Evolutionary conservation across 1,284 basidiomycete species (phyloP).

Genomic region (Leccinum griseonigrum): DNA sequence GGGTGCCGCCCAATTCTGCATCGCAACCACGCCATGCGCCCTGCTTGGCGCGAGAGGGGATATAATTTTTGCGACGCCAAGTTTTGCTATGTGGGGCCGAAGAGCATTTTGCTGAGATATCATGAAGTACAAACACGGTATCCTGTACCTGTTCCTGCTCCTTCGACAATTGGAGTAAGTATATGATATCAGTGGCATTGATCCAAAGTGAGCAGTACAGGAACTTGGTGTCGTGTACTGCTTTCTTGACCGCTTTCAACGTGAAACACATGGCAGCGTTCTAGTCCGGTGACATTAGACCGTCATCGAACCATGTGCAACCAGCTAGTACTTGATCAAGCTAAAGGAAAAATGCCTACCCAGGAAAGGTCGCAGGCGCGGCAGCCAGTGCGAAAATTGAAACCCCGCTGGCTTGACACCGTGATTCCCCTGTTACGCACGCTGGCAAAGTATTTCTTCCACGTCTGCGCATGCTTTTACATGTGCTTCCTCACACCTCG

Average conservation of each 20-base stretch:
- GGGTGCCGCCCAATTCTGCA: background rate
- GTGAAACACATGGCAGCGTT: background rate
- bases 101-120: background rate
- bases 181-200: background rate
- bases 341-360: background rate
- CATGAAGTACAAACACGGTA: background rate
- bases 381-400: background rate
- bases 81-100: background rate
- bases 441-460: background rate
- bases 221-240: background rate
- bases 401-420: background rate
- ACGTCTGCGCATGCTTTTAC: background rate
- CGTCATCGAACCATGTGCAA: background rate
- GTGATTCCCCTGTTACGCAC: background rate
- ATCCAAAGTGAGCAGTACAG: background rate
- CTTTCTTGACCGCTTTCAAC: background rate
- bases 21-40: background rate
- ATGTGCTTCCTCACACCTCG: background rate
- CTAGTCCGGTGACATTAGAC: background rate
- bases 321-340: background rate
- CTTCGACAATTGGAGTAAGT: background rate
- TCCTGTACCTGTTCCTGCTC: background rate
- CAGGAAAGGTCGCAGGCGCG: background rate
- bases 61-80: background rate
- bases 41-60: background rate